These are phyloP conservation scores for Pythium vanterpoolii DNA, from an alignment of 352 stramenopile genomes.

Conservation along the genomic window DNA sequence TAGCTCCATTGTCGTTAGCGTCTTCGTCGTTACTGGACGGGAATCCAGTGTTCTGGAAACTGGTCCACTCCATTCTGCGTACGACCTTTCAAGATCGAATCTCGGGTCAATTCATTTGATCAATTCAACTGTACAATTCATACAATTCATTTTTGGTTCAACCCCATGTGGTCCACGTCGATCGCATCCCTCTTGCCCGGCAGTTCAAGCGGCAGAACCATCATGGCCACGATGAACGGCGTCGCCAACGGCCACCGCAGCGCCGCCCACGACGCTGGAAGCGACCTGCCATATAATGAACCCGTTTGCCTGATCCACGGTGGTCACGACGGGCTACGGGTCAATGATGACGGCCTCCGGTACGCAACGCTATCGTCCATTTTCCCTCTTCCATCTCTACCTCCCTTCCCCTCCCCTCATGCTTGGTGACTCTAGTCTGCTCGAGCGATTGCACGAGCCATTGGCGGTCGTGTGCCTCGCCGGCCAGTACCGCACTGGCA, in stretches of 20 bases:
- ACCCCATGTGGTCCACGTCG: conserved; percentile 14
- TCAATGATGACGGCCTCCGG: conserved; percentile 51
- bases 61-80: background rate
- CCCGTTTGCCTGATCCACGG: conserved; percentile 66
- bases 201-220: background rate
- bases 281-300: conserved; percentile 15
- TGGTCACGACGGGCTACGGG: conserved; percentile 41
- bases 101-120: conserved; percentile 16
- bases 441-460: conserved; percentile 63
- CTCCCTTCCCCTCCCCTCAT: background rate
- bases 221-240: conserved; percentile 1
- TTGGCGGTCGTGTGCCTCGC: conserved; percentile 78
- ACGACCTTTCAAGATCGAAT: conserved; percentile 19
- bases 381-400: background rate
- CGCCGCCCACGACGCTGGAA: too few species aligned
- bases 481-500: conserved; percentile 82
- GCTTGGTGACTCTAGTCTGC: conserved; percentile 31
- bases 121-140: conserved; percentile 5
- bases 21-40: background rate
- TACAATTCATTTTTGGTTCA: background rate
- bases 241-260: background rate
- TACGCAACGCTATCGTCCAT: conserved; percentile 23
- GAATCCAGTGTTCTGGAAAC: too few species aligned
- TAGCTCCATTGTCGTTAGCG: conserved; percentile 47
- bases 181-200: background rate